These are phyloP conservation scores for Xylaria nigripes DNA, from an alignment of 495 filamentous ascomycete genomes.

Conservation along the genomic window DNA sequence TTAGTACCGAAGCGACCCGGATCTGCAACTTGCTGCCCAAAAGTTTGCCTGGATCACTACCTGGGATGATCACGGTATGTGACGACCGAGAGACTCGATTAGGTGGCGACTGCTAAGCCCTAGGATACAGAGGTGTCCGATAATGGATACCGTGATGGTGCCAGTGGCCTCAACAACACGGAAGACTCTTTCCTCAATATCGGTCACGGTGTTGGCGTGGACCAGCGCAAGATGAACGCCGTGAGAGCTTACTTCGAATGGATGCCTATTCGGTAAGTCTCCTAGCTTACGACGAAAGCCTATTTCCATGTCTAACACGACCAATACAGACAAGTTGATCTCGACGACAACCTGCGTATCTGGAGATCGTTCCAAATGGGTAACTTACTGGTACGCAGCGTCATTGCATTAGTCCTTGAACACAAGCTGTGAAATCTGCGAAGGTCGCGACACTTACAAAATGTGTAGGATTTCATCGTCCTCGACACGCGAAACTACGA, in stretches of 20 bases:
- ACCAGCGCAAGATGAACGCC: constrained; percentile 61
- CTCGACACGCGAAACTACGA: constrained; percentile 63
- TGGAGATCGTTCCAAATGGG: constrained; percentile 61
- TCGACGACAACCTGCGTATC: constrained; percentile 63
- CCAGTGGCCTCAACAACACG: constrained; percentile 48
- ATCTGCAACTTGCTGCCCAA: constrained; percentile 49
- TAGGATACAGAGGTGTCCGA: constrained; percentile 43
- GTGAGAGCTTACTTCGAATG: constrained; percentile 67
- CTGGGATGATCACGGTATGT: constrained; percentile 58
- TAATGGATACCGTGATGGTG: constrained; percentile 53
- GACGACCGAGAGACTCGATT: background rate
- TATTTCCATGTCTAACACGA: background rate
- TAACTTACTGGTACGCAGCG: constrained; percentile 31
- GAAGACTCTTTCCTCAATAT: constrained; percentile 52
- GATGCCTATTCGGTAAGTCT: constrained; percentile 45
- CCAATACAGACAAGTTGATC: constrained; percentile 44
- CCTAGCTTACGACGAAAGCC: background rate
- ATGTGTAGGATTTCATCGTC: constrained; percentile 55
- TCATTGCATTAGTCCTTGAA: background rate
- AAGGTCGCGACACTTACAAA: background rate
- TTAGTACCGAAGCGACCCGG: constrained; percentile 52
- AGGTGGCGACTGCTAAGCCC: background rate
- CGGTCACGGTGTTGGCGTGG: constrained; percentile 49
- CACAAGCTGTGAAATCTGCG: background rate
- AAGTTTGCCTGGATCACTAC: constrained; percentile 60